A percentile compares a stretch with the other conserved stretches of the same genome.
Evolutionary conservation across 768 basidiomycete species (phyloP).

Genomic region (Boletus edulis): DNA sequence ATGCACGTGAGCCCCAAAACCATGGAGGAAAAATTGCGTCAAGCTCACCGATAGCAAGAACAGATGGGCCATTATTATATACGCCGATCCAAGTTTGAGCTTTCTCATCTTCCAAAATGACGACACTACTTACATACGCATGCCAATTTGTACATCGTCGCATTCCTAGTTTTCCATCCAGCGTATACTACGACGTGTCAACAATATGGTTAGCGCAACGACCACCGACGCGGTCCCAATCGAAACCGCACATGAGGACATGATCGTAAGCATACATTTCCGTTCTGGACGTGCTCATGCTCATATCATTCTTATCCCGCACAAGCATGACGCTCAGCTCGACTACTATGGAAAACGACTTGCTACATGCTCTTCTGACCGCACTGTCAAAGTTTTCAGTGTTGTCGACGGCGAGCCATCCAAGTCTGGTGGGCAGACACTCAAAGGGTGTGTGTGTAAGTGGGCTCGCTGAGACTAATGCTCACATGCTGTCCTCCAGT

Average conservation of each 20-base stretch:
- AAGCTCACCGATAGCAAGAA: slow-evolving; percentile 19
- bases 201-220: slow-evolving; percentile 33
- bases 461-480: background rate
- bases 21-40: background rate
- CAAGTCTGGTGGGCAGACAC: slow-evolving; percentile 63
- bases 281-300: background rate
- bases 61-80: slow-evolving; percentile 26
- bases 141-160: too few relatives aligned
- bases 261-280: slow-evolving; percentile 66
- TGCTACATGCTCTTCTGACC: slow-evolving; percentile 95
- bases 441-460: slow-evolving; percentile 64
- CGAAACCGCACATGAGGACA: slow-evolving; percentile 96
- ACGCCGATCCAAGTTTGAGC: slow-evolving; percentile 28
- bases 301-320: background rate
- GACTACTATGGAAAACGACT: slow-evolving; percentile 98
- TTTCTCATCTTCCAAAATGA: background rate
- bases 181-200: too few relatives aligned
- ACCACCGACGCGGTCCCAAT: slow-evolving; percentile 75
- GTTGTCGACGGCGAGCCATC: slow-evolving; percentile 85
- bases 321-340: slow-evolving; percentile 93
- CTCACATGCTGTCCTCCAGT: slow-evolving; percentile 36
- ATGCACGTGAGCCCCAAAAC: background rate
- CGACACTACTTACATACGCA: too few relatives aligned
- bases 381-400: slow-evolving; percentile 93
- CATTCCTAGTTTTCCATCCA: too few relatives aligned